These are phyloP conservation scores for Malus hybrid DNA, from an alignment of 331 rosid genomes.

Conservation along the genomic window DNA sequence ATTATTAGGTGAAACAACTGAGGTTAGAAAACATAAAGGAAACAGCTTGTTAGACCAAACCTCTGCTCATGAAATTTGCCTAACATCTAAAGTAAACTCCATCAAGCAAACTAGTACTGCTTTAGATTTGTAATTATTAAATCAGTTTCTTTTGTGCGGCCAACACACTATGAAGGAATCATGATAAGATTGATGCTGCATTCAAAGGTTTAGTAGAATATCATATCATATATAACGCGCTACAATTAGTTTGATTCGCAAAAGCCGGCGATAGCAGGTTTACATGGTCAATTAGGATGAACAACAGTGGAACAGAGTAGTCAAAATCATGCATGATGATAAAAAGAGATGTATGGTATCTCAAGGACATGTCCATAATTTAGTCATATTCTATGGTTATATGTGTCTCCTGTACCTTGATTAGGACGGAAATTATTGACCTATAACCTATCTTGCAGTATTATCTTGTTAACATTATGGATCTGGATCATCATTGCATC, in stretches of 20 bases:
- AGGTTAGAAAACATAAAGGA: neutral
- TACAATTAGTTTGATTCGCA: neutral
- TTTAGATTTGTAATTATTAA: neutral
- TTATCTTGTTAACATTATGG: neutral
- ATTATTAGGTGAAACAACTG: neutral
- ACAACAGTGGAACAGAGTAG: neutral
- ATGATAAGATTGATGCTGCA: neutral
- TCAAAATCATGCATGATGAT: neutral
- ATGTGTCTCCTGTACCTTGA: neutral
- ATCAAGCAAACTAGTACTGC: neutral
- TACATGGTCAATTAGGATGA: neutral
- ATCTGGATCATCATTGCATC: neutral
- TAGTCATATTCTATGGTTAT: neutral
- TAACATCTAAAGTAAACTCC: neutral
- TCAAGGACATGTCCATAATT: neutral
- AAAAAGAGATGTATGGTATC: neutral
- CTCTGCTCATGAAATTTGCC: neutral
- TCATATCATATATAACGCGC: neutral
- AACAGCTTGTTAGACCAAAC: neutral
- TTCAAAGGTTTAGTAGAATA: neutral
- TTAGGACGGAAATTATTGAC: neutral
- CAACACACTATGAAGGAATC: neutral
- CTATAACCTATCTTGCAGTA: neutral
- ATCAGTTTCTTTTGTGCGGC: neutral
- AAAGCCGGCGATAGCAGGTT: neutral